Conservation (phyloP, 371 early-diverging fungal species). For the Apophysomyces trapeziformis region DNA sequence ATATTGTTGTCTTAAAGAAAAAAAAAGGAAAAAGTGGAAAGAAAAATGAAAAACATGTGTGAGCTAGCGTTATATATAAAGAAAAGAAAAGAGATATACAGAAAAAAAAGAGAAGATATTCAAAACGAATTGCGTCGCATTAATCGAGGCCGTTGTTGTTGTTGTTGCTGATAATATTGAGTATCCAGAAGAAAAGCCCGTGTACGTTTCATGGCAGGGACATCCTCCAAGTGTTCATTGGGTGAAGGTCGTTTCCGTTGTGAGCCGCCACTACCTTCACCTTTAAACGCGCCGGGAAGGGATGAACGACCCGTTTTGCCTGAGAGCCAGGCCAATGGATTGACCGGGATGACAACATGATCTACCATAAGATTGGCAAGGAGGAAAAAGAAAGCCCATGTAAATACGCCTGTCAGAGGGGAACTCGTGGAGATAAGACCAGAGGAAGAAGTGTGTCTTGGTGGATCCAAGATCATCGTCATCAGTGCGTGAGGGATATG, state of each 20-base stretch:
- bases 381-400: constrained; percentile 27
- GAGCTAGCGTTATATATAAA: constrained; percentile 1
- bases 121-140: constrained; percentile 2
- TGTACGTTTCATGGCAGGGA: constrained; percentile 4
- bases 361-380: constrained; percentile 26
- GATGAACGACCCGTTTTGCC: background rate
- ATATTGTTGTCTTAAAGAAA: too few relatives aligned
- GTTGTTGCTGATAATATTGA: background rate
- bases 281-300: constrained; percentile 11
- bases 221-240: background rate
- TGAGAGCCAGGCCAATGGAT: background rate
- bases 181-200: background rate
- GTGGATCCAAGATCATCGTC: constrained; percentile 26
- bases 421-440: background rate
- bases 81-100: background rate
- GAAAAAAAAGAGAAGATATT: background rate
- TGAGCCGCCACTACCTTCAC: background rate
- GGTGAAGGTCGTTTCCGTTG: background rate
- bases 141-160: background rate
- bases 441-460: constrained; percentile 15
- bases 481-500: constrained; percentile 34
- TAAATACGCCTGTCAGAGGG: constrained; percentile 14
- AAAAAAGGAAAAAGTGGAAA: too few relatives aligned
- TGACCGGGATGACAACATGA: constrained; percentile 12
- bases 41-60: background rate